These are phyloP conservation scores for Durio zibethinus DNA, from an alignment of 345 rosid species.

Conservation along the genomic window DNA sequence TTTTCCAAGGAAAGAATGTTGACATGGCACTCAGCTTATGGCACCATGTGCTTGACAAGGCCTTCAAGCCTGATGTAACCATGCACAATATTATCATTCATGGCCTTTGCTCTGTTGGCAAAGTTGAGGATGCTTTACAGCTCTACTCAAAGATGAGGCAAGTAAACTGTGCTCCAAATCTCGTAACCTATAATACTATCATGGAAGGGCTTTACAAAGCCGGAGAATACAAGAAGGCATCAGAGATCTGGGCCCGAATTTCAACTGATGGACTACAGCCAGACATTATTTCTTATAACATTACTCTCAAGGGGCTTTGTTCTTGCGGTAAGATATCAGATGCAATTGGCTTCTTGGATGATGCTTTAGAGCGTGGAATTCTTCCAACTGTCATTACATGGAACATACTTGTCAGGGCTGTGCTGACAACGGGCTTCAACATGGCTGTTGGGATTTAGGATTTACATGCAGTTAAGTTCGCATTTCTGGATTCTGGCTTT, in stretches of 20 bases:
- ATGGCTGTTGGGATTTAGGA: slow-evolving; percentile 1
- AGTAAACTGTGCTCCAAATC: slow-evolving; percentile 57
- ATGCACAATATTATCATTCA: slow-evolving; percentile 82
- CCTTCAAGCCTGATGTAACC: slow-evolving; percentile 58
- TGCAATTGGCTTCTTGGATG: slow-evolving; percentile 60
- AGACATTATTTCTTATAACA: slow-evolving; percentile 82
- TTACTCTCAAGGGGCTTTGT: slow-evolving; percentile 71
- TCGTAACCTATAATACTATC: slow-evolving; percentile 75
- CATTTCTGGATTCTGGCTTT: not conserved
- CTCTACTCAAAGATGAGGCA: slow-evolving; percentile 56
- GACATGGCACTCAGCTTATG: slow-evolving; percentile 67
- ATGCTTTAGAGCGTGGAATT: slow-evolving; percentile 61
- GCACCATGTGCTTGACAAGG: slow-evolving; percentile 51
- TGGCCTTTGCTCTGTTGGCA: slow-evolving; percentile 73
- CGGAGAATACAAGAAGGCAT: slow-evolving; percentile 57
- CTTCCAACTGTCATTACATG: slow-evolving; percentile 63
- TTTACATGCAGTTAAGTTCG: not conserved
- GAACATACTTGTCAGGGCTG: slow-evolving; percentile 82
- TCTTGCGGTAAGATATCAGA: slow-evolving; percentile 51
- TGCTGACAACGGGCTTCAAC: slow-evolving; percentile 26
- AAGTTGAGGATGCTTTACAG: slow-evolving; percentile 60
- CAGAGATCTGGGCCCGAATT: slow-evolving; percentile 62
- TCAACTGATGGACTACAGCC: slow-evolving; percentile 49
- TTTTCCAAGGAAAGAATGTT: slow-evolving; percentile 60
- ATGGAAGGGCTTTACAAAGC: slow-evolving; percentile 77